These are phyloP conservation scores for Macrophomina tecta DNA, from an alignment of 2,329 filamentous ascomycete species.

Conservation along the genomic window DNA sequence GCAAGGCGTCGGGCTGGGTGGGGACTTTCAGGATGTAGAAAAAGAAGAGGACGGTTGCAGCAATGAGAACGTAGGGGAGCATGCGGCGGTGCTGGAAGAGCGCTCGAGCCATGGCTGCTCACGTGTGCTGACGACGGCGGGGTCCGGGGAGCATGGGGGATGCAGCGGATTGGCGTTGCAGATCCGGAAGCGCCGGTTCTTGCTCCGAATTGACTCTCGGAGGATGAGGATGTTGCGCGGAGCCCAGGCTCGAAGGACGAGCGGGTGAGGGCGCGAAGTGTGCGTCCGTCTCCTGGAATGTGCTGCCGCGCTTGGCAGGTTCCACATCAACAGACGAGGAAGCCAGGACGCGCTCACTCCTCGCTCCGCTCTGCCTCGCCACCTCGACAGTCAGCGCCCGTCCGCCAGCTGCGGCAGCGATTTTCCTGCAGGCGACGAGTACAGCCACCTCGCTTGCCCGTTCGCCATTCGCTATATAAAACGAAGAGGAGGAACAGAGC, in stretches of 20 bases:
- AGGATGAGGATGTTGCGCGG: not conserved
- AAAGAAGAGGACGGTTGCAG: constrained; percentile 43
- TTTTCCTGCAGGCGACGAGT: not conserved
- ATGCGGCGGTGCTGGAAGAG: constrained; percentile 44
- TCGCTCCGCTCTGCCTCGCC: not conserved
- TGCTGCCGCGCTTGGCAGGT: constrained; percentile 11
- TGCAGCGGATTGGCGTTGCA: not conserved
- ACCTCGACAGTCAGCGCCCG: not conserved
- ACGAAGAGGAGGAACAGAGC: too few relatives aligned
- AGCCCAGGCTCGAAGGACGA: not conserved
- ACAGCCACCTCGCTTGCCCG: not conserved
- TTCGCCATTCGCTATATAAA: too few relatives aligned
- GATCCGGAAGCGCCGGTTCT: not conserved
- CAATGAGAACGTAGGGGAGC: constrained; percentile 42
- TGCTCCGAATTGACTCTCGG: not conserved
- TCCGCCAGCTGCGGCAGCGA: not conserved
- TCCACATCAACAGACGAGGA: constrained; percentile 8
- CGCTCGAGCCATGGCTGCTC: constrained; percentile 45
- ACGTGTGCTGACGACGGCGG: constrained; percentile 10
- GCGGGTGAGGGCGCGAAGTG: not conserved
- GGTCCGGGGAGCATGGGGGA: not conserved
- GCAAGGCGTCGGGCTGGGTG: constrained; percentile 31
- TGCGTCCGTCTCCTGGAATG: not conserved
- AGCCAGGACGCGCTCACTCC: not conserved
- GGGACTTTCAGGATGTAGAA: constrained; percentile 46